Conservation (phyloP, 495 filamentous ascomycete genomes). For the Tuber aestivum region DNA sequence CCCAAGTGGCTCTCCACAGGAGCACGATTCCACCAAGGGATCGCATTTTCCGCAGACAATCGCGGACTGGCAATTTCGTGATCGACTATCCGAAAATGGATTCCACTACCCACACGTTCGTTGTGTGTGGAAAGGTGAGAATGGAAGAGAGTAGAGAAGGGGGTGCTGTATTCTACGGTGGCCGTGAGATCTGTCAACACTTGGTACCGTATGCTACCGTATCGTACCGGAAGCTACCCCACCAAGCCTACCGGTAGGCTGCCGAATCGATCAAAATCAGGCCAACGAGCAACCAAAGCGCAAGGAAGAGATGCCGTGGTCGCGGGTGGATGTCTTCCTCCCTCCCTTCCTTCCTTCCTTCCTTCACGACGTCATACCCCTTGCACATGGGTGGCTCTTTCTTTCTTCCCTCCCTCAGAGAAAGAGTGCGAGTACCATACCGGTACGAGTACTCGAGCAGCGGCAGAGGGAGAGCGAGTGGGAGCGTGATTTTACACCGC, state of each 20-base stretch:
- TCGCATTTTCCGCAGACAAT: constrained; percentile 31
- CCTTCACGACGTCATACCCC: constrained; percentile 25
- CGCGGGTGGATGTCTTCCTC: not conserved
- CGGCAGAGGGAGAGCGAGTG: not conserved
- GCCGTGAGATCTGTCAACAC: not conserved
- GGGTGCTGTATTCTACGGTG: not conserved
- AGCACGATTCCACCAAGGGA: constrained; percentile 30
- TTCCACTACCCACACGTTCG: not conserved
- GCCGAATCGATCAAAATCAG: not conserved
- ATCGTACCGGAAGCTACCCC: not conserved
- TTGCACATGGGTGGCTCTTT: not conserved
- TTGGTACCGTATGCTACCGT: not conserved
- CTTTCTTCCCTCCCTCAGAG: not conserved
- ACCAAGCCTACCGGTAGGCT: not conserved
- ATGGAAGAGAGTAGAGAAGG: not conserved
- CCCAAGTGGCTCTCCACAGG: constrained; percentile 20
- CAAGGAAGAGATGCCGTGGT: not conserved
- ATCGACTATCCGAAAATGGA: constrained; percentile 50
- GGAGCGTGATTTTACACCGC: not conserved
- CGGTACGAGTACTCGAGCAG: not conserved
- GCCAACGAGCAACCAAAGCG: not conserved
- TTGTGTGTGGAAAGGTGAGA: not conserved
- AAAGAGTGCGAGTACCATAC: not conserved
- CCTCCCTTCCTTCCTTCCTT: not conserved
- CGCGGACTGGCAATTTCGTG: constrained; percentile 53